Evolutionary conservation across 352 stramenopile genomes (phyloP).

Genomic region (Phytopythium kandeliae): DNA sequence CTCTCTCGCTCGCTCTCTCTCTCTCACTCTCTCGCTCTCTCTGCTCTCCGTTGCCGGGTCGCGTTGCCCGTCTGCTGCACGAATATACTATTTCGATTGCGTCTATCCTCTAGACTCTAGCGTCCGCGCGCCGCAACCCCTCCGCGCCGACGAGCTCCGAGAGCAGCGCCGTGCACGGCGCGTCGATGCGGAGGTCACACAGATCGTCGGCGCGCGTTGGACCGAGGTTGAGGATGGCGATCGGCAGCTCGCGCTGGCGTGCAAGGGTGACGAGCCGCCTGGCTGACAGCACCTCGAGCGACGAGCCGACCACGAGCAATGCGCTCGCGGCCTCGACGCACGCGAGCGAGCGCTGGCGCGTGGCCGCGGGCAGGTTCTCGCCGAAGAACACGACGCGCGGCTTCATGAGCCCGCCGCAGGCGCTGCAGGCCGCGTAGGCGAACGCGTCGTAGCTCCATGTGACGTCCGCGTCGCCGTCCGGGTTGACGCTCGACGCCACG

Average conservation of each 20-base stretch:
- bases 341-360: constrained; percentile 64
- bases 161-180: constrained; percentile 47
- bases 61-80: too few species aligned
- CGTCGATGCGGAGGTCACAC: constrained; percentile 67
- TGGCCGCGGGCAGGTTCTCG: constrained; percentile 87
- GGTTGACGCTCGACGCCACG: constrained; percentile 80
- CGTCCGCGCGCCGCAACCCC: too few species aligned
- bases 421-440: constrained; percentile 57
- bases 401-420: constrained; percentile 80
- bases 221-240: constrained; percentile 88
- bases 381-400: constrained; percentile 96
- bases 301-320: constrained; percentile 92
- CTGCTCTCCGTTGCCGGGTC: too few species aligned
- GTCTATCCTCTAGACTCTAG: too few species aligned
- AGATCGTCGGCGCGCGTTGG: constrained; percentile 82
- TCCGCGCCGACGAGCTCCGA: constrained; percentile 25
- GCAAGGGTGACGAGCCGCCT: constrained; percentile 90
- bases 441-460: constrained; percentile 83
- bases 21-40: too few species aligned
- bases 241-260: constrained; percentile 45
- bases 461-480: constrained; percentile 93
- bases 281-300: constrained; percentile 92
- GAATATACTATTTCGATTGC: background rate
- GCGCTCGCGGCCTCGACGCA: constrained; percentile 79
- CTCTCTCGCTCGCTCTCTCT: too few species aligned